These are phyloP conservation scores for Mucor plumbeus DNA, from an alignment of 371 early-diverging fungal genomes.

Conservation along the genomic window DNA sequence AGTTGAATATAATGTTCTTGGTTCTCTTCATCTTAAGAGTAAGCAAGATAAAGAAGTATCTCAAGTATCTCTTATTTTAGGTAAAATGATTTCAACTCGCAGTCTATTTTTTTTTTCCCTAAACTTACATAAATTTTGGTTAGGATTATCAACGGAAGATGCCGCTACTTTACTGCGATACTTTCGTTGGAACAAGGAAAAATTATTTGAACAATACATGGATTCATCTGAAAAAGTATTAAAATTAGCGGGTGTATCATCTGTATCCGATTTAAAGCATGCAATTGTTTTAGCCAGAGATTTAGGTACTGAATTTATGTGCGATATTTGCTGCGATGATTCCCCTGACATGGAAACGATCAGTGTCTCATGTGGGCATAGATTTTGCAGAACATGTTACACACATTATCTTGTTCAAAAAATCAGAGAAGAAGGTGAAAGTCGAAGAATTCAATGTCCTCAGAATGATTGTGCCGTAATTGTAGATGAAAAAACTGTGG, in stretches of 20 bases:
- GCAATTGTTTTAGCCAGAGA: constrained; percentile 31
- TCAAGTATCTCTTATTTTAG: constrained; percentile 51
- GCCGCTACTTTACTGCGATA: constrained; percentile 75
- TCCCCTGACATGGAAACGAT: constrained; percentile 64
- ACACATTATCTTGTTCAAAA: constrained; percentile 82
- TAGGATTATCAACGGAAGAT: constrained; percentile 67
- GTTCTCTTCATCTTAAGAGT: constrained; percentile 25
- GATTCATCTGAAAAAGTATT: constrained; percentile 75
- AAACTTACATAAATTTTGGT: neutral
- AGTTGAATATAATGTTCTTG: constrained; percentile 46
- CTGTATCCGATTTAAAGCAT: constrained; percentile 17
- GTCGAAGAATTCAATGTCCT: constrained; percentile 85
- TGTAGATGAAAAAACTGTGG: constrained; percentile 83
- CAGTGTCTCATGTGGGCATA: constrained; percentile 82
- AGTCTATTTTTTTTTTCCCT: neutral
- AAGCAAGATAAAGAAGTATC: constrained; percentile 50
- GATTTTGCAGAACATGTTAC: constrained; percentile 89
- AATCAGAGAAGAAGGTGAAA: constrained; percentile 87
- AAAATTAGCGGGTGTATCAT: constrained; percentile 75
- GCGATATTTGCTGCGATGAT: constrained; percentile 88
- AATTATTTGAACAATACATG: constrained; percentile 88
- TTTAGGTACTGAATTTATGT: constrained; percentile 65
- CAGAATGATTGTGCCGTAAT: constrained; percentile 78
- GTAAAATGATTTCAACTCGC: constrained; percentile 27
- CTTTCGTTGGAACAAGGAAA: constrained; percentile 94